phyloP scores from a whole-genome alignment of 495 filamentous ascomycete species.

The Lasiosphaeria ovina region DNA sequence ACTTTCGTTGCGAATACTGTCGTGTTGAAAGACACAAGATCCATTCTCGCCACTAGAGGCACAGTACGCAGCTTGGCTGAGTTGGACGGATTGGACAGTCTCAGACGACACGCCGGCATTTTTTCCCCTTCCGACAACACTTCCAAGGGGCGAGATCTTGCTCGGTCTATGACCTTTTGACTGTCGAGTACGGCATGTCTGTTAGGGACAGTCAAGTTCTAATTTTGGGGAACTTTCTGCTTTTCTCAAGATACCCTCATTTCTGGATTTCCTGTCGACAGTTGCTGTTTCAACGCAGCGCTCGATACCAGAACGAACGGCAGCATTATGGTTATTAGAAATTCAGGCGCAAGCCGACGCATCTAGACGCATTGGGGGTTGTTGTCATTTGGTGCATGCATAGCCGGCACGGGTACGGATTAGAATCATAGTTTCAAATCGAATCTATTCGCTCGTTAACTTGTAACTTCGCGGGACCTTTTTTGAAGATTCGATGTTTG shows the following conservation, averaged over 20 bases:
- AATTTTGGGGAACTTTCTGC: too few relatives aligned
- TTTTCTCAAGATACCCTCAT: too few relatives aligned
- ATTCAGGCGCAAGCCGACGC: background rate
- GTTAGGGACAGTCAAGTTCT: too few relatives aligned
- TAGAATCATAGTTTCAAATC: background rate
- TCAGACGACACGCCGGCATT: background rate
- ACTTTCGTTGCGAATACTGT: background rate
- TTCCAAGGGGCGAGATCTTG: too few relatives aligned
- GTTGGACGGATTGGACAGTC: background rate
- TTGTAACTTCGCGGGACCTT: background rate
- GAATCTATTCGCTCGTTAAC: background rate
- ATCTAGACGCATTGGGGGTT: background rate
- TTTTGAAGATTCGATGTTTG: background rate
- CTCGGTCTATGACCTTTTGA: too few relatives aligned
- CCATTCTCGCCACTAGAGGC: background rate
- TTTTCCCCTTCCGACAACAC: too few relatives aligned
- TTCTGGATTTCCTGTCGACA: too few relatives aligned
- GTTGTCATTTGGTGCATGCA: slow-evolving; percentile 1
- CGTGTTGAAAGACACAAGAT: background rate
- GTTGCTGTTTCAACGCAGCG: too few relatives aligned
- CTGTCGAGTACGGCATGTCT: too few relatives aligned
- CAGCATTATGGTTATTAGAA: background rate
- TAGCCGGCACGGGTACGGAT: background rate
- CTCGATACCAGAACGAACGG: background rate
- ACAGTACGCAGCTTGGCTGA: background rate